phyloP scores from a whole-genome alignment of 2,329 filamentous ascomycete species.

The Paraconiothyrium brasiliense region DNA sequence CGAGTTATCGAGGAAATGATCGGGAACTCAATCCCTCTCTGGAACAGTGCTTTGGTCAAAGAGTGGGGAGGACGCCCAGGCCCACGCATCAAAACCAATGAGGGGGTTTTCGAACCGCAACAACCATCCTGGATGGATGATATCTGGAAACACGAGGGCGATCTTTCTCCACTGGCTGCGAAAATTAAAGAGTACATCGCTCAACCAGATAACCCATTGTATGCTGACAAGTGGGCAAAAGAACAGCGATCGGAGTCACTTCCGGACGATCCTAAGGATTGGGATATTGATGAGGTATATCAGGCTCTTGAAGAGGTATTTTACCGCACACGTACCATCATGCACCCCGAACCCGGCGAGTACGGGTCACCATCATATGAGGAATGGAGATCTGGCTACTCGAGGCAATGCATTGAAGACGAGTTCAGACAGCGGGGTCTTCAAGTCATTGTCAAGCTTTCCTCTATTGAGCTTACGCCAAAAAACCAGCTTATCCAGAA shows the following conservation, averaged over 20 bases:
- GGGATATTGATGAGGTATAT: background rate
- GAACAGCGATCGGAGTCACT: background rate
- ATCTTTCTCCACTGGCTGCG: background rate
- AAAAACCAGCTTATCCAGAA: conserved; percentile 60
- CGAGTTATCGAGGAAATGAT: conserved; percentile 27
- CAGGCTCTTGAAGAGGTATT: background rate
- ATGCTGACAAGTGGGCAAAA: background rate
- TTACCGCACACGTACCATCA: background rate
- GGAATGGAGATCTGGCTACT: background rate
- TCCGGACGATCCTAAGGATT: background rate
- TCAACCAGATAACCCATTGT: background rate
- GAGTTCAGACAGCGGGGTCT: conserved; percentile 39
- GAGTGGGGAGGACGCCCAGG: background rate
- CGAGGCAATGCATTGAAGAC: conserved; percentile 4
- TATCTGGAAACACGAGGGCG: background rate
- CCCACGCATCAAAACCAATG: background rate
- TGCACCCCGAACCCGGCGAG: background rate
- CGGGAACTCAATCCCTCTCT: conserved; percentile 24
- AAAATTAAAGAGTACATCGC: conserved; percentile 1
- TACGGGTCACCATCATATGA: background rate
- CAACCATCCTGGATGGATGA: background rate
- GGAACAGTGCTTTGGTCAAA: conserved; percentile 19
- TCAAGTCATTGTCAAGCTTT: conserved; percentile 71
- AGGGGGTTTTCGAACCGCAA: background rate
- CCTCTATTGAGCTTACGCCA: conserved; percentile 65